phyloP scores from a whole-genome alignment of 768 basidiomycete species.

The Tricholoma flavovirens region DNA sequence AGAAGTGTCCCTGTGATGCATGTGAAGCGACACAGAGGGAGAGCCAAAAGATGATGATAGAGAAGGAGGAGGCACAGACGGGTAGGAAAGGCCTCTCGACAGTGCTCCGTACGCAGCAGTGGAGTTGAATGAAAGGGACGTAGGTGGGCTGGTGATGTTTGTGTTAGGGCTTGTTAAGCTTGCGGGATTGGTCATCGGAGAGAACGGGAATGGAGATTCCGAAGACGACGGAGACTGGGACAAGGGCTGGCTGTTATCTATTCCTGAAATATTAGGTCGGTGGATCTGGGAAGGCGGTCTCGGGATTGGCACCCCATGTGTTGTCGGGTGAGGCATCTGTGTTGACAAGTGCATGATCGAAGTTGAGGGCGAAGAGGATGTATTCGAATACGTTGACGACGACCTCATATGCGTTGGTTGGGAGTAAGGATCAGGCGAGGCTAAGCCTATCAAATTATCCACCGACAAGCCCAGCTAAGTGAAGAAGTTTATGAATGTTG shows the following conservation, averaged over 20 bases:
- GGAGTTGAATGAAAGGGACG: constrained; percentile 48
- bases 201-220: constrained; percentile 64
- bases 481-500: constrained; percentile 6
- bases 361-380: constrained; percentile 40
- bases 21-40: constrained; percentile 46
- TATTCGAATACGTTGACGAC: constrained; percentile 33
- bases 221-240: constrained; percentile 64
- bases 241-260: constrained; percentile 53
- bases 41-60: constrained; percentile 76
- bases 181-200: constrained; percentile 48
- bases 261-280: constrained; percentile 41
- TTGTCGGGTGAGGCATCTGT: constrained; percentile 28
- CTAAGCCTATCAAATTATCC: constrained; percentile 72
- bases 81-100: constrained; percentile 57
- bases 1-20: constrained; percentile 43
- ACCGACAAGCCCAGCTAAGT: constrained; percentile 67
- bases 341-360: constrained; percentile 34
- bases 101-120: constrained; percentile 29
- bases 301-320: constrained; percentile 68
- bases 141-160: constrained; percentile 69
- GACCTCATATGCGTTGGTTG: constrained; percentile 64
- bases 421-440: constrained; percentile 59
- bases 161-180: constrained; percentile 57
- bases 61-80: constrained; percentile 79
- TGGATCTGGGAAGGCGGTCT: constrained; percentile 62